phyloP scores from a whole-genome alignment of 2,329 filamentous ascomycete species.

The Colletotrichum scovillei region DNA sequence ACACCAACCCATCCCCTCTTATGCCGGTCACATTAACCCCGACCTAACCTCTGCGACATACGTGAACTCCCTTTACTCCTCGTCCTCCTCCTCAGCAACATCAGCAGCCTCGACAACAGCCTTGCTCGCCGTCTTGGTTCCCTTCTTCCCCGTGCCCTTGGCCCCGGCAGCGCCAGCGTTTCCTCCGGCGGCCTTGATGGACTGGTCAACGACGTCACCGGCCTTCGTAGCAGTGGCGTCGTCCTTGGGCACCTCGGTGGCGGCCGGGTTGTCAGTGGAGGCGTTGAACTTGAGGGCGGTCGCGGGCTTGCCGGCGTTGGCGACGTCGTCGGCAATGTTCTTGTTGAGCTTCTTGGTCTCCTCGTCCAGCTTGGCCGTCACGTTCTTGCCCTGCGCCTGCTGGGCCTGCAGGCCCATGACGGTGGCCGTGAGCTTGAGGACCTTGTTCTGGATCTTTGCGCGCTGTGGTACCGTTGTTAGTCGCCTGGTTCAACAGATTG shows the following conservation, averaged over 20 bases:
- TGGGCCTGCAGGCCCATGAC: conserved; percentile 61
- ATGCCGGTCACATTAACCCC: background rate
- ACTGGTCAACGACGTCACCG: conserved; percentile 11
- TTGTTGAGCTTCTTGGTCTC: conserved; percentile 64
- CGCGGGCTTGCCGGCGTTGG: conserved; percentile 57
- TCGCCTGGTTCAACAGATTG: background rate
- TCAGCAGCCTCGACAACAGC: background rate
- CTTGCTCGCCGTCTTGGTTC: background rate
- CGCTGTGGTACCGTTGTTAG: conserved; percentile 43
- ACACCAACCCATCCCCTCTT: background rate
- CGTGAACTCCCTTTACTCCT: background rate
- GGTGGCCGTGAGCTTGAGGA: conserved; percentile 65
- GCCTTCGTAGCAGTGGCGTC: conserved; percentile 21
- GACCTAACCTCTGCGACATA: background rate
- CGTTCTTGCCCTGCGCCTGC: conserved; percentile 61
- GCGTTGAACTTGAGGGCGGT: conserved; percentile 41
- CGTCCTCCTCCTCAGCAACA: background rate
- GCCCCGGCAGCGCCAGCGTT: background rate
- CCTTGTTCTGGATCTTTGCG: conserved; percentile 71
- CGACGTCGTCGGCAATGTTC: conserved; percentile 61
- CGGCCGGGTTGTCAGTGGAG: conserved; percentile 33
- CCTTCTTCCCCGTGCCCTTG: background rate
- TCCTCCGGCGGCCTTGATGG: conserved; percentile 6
- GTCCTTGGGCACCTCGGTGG: conserved; percentile 26
- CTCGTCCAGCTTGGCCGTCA: conserved; percentile 54